Base-by-base conservation (phyloP, 1,284 basidiomycete genomes). In the Cryptococcus neoformans region DNA sequence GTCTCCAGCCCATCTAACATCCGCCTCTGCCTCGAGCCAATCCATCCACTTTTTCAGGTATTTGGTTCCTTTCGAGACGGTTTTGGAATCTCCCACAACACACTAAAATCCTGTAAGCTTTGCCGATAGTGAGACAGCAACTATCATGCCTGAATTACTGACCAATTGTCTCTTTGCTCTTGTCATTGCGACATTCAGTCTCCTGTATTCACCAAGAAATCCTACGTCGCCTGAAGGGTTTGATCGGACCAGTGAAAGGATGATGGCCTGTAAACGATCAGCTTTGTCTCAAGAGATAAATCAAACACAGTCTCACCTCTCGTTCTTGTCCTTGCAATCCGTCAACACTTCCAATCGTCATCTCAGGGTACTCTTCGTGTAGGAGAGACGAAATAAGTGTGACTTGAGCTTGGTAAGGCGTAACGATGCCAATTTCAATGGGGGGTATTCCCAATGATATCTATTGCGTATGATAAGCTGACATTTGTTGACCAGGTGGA, bases 181-280 rank as follows among this genome's bases (percentile, higher is more conserved):
- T 2, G 94, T 97, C 94, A 97, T 97, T 0, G 92, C 92, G 48
- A 95, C 91, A 72, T 97, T 97, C 67, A 97, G 78, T 44, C 94
- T 81, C 42, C 93, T 81, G 66, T 91, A 89, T 70, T 97, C 94
- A 68, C 87, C 89, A 64, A 97, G 75, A 76, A 97, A 96, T 0
- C 94, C 93, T 1, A 97, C 90, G 65, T 94, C 89, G 45, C 90
- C 82, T 83, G 90, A 69, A 9, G 69, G 62, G 67, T 96, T 97
- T 65, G 90, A 92, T 45, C 93, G 81, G 1, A 95, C 92, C 5
- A 97, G 83, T 62, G 85, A 90, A 55, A 97, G 87, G 28, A 96
- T 84, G 45, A 96, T 85, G 0, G 90, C 91, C 55, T 96, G 49
- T 36, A 39, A 21, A 35, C 10, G 36, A 10, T 11, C 16, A 44